A percentile compares a stretch with the other conserved stretches of the same genome.
Conservation (phyloP, 73 alveolate species). For the Uronychia binucleata region DNA sequence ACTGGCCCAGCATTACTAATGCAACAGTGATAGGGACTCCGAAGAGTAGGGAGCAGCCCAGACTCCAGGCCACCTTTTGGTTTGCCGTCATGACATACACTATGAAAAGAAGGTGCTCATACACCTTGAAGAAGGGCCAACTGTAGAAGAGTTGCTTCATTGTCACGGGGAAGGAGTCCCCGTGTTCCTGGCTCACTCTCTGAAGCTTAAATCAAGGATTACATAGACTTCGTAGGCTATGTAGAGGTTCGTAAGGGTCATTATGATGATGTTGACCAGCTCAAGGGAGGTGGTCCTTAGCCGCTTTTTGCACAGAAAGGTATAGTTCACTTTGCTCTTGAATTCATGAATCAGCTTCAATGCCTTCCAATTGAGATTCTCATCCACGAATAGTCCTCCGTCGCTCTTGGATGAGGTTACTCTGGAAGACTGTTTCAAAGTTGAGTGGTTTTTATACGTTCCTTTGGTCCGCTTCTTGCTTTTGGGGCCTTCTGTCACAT, state of each 20-base stretch:
- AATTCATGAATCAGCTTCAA: not conserved
- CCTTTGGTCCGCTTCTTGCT: no score
- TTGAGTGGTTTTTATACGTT: no score
- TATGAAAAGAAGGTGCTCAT: no score
- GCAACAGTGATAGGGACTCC: not conserved
- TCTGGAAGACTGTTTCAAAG: not conserved
- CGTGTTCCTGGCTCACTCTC: not conserved
- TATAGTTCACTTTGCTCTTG: not conserved
- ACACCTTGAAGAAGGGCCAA: not conserved
- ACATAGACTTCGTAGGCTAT: not conserved
- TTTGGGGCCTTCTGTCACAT: no score
- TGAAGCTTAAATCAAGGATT: no score
- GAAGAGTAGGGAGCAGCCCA: no score
- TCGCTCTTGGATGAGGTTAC: not conserved
- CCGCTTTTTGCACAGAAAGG: not conserved
- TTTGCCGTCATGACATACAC: no score
- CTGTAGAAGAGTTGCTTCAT: not conserved
- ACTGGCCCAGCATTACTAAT: not conserved
- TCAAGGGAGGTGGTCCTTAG: not conserved
- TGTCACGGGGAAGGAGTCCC: not conserved
- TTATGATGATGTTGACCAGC: not conserved
- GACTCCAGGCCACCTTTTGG: no score
- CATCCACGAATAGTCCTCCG: not conserved
- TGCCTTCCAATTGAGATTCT: not conserved
- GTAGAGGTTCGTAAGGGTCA: not conserved